phyloP scores from a whole-genome alignment of 1,284 basidiomycete genomes.

The Ustilago curta region DNA sequence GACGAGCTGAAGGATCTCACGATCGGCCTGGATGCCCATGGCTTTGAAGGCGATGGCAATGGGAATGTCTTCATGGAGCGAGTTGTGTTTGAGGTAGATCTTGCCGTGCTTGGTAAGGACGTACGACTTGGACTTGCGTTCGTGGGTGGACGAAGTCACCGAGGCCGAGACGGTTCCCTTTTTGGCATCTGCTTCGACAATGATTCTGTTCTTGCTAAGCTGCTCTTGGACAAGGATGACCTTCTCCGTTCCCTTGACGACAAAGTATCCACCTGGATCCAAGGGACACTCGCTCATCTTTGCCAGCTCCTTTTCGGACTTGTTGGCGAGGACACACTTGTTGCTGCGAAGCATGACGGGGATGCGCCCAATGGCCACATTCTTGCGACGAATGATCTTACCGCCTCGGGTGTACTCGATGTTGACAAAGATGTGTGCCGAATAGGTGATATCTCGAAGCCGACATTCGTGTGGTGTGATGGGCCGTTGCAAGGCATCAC shows the following conservation, averaged over 20 bases:
- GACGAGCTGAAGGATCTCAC: constrained; percentile 94
- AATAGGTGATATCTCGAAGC: constrained; percentile 93
- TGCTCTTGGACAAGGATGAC: constrained; percentile 99
- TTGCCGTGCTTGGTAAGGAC: constrained; percentile 93
- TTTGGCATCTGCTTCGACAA: constrained; percentile 82
- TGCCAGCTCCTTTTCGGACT: constrained; percentile 83
- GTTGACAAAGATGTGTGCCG: constrained; percentile 92
- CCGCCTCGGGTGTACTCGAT: constrained; percentile 95
- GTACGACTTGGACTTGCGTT: constrained; percentile 99
- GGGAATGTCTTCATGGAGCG: constrained; percentile 95
- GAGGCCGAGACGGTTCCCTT: constrained; percentile 95
- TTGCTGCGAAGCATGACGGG: constrained; percentile 98
- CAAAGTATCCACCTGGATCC: constrained; percentile 98
- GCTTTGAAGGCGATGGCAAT: constrained; percentile 92
- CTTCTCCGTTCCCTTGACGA: constrained; percentile 99
- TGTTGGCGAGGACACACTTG: constrained; percentile 83
- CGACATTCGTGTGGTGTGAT: constrained; percentile 98
- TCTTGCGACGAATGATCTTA: constrained; percentile 84
- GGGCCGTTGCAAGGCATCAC: constrained; percentile 80
- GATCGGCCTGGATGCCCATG: constrained; percentile 93
- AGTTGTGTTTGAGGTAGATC: constrained; percentile 92
- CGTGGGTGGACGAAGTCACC: constrained; percentile 93
- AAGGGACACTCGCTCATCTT: constrained; percentile 97
- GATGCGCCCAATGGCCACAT: constrained; percentile 89
- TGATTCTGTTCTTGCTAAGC: constrained; percentile 98